These are phyloP conservation scores for Tulasnella sp. DNA, from an alignment of 768 basidiomycete genomes.

Conservation along the genomic window DNA sequence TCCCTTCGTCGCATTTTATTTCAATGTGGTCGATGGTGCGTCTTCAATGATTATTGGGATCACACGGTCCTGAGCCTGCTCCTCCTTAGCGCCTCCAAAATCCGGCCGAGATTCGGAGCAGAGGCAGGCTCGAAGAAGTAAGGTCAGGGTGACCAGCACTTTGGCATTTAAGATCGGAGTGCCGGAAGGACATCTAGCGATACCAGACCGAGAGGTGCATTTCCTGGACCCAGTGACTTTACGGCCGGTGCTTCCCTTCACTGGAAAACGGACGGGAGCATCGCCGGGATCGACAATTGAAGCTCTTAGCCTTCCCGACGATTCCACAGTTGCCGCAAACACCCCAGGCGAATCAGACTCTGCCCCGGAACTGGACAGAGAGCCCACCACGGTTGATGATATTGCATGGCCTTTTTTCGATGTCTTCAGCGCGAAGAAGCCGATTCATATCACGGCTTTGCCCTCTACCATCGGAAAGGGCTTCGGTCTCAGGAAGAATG, in stretches of 20 bases:
- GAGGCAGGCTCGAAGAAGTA: not conserved
- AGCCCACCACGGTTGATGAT: not conserved
- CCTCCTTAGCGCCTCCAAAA: conserved; percentile 18
- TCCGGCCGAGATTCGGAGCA: not conserved
- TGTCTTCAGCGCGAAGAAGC: conserved; percentile 27
- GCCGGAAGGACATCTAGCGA: conserved; percentile 34
- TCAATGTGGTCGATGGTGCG: conserved; percentile 21
- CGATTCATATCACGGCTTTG: conserved; percentile 25
- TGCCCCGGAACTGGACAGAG: conserved; percentile 29
- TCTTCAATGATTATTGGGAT: not conserved
- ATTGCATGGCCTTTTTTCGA: conserved; percentile 27
- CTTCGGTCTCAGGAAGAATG: conserved; percentile 19
- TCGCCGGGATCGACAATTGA: conserved; percentile 15
- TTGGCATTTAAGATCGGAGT: conserved; percentile 38
- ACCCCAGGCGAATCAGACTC: conserved; percentile 30
- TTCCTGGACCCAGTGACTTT: conserved; percentile 23
- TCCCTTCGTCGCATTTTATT: conserved; percentile 31
- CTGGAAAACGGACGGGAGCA: not conserved
- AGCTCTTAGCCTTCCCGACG: not conserved
- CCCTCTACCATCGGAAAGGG: conserved; percentile 25
- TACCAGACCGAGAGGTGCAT: conserved; percentile 26
- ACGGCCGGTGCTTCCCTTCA: not conserved
- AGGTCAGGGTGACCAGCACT: conserved; percentile 32
- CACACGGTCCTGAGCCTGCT: not conserved
- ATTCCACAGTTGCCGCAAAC: conserved; percentile 32